Base-by-base conservation (phyloP, 345 rosid genomes). In the Abelmoschus esculentus region DNA sequence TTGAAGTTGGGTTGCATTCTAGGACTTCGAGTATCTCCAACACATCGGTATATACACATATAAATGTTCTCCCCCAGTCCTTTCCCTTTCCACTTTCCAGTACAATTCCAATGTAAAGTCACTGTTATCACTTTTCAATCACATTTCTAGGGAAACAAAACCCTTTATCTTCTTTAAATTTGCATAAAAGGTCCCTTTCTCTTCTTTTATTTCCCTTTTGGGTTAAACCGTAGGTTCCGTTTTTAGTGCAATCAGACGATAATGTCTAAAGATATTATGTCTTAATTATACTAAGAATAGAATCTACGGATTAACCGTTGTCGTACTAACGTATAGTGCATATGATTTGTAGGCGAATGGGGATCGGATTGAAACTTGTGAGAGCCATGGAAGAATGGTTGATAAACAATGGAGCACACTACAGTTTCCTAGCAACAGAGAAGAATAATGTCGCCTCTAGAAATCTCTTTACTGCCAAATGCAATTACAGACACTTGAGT, bases 21-120 rank as follows among this genome's bases (percentile, higher is more conserved):
- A 55, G 88, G 90, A 72, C 88, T 86, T 49, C 81, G 90, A 66
- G 88, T 86, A 66, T 82, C 84, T 80, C 83, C 86, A 19, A 57
- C 28, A 31, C 86, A 84, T 71, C 79, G 86, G 90, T 86, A 75
- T 64, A 10, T 31, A 28, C 82, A 28, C 84, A 75, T 40, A 4
- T 29, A 55, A n/a, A 14, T 55, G 26, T 42, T 28, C 66, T 61
- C 61, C 28, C 49, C 52, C 50, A 42, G 29, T 10, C 46, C 34
- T 72, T 19, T 15, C 72, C 40, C 60, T 38, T 38, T 38, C 42
- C 2, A 38, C 9, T 38, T 38, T 38, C 9, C 42, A 38, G 63
- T 26, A 65, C 19, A 47, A 32, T 59, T 6, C 38, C 28, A 67
- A 5, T 13, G 53, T 29, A 10, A 40, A 32, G 14, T 55, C 67